These are phyloP conservation scores for Komagataella mondaviorum DNA, from an alignment of 805 yeast genomes.

Conservation along the genomic window DNA sequence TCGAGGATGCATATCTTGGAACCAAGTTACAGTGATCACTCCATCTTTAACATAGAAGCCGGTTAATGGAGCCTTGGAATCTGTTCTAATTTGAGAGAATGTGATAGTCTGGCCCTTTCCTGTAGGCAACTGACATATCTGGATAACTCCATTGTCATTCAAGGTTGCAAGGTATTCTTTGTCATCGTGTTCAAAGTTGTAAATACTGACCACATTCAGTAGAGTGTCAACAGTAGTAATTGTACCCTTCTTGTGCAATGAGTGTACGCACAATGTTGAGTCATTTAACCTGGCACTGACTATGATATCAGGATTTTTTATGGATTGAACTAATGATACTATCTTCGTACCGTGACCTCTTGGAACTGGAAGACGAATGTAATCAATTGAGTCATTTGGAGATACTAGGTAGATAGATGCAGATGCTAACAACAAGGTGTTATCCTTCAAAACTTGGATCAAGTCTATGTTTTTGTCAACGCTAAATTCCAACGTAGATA, in stretches of 20 bases:
- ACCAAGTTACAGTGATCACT: conserved; percentile 26
- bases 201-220: conserved; percentile 17
- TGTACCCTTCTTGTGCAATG: conserved; percentile 14
- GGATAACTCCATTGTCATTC: conserved; percentile 18
- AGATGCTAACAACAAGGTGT: conserved; percentile 15
- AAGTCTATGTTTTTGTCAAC: conserved; percentile 8
- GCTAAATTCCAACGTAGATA: conserved; percentile 13
- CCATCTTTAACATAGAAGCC: conserved; percentile 1
- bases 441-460: conserved; percentile 3
- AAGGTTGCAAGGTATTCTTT: conserved; percentile 16
- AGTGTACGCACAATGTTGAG: conserved; percentile 19
- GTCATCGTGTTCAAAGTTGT: conserved; percentile 9
- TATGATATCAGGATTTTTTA: conserved; percentile 16
- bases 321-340: conserved; percentile 20
- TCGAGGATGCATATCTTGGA: conserved; percentile 15
- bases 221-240: conserved; percentile 20
- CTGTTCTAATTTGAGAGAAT: conserved; percentile 7
- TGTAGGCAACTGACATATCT: conserved; percentile 16
- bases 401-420: conserved; percentile 16
- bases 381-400: conserved; percentile 14
- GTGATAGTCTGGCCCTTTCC: conserved; percentile 17
- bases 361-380: conserved; percentile 19
- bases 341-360: conserved; percentile 20
- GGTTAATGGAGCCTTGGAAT: conserved; percentile 19
- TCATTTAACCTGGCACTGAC: conserved; percentile 19